A percentile compares a stretch with the other conserved stretches of the same genome.
Conservation (phyloP, 1,284 basidiomycete species). For the Tetrapyrgos nigripes region DNA sequence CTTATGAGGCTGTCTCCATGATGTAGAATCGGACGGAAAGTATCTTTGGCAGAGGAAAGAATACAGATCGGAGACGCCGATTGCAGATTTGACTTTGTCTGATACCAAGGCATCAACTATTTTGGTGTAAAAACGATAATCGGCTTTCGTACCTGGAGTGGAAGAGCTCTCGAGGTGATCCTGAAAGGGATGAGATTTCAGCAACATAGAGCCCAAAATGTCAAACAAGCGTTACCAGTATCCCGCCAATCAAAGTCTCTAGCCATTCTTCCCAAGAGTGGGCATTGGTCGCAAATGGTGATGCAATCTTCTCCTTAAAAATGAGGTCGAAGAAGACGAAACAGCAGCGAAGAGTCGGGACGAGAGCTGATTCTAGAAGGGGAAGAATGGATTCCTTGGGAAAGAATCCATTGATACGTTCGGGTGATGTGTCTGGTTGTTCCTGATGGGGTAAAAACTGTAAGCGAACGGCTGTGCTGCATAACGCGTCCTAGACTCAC, state of each 20-base stretch:
- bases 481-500: constrained; percentile 27
- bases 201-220: background rate
- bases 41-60: constrained; percentile 22
- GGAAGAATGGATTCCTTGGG: constrained; percentile 42
- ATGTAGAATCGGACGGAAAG: constrained; percentile 15
- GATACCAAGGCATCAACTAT: constrained; percentile 3
- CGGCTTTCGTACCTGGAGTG: background rate
- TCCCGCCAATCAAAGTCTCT: constrained; percentile 46
- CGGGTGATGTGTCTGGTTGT: constrained; percentile 35
- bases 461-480: background rate
- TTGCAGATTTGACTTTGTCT: constrained; percentile 12
- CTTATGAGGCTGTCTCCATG: constrained; percentile 4
- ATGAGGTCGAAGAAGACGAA: constrained; percentile 39
- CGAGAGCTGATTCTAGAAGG: constrained; percentile 41
- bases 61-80: constrained; percentile 26
- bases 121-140: background rate
- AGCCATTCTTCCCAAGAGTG: constrained; percentile 44
- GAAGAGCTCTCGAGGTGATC: constrained; percentile 11
- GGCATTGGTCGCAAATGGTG: constrained; percentile 21
- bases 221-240: constrained; percentile 32
- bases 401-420: constrained; percentile 35
- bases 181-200: background rate
- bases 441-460: constrained; percentile 31
- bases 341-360: constrained; percentile 38
- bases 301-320: constrained; percentile 33